These are phyloP conservation scores for Yamadazyma friedrichii DNA, from an alignment of 1,139 yeast species.

Conservation along the genomic window DNA sequence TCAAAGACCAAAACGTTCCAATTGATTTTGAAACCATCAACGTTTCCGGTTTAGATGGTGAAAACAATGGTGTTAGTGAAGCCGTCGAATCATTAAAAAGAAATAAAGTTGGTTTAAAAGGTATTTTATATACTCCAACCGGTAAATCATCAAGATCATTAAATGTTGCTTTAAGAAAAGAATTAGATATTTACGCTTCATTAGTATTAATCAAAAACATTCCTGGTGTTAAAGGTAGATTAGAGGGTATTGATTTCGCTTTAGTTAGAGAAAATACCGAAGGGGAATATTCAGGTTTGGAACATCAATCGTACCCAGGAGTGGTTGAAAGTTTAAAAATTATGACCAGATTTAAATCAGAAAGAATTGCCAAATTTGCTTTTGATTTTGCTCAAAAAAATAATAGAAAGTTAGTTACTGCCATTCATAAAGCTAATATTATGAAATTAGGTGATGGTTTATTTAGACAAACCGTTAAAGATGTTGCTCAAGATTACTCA, in stretches of 20 bases:
- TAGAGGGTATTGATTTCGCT: constrained; percentile 86
- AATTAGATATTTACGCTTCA: constrained; percentile 92
- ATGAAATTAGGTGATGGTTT: constrained; percentile 99
- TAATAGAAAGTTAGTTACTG: constrained; percentile 90
- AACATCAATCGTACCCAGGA: constrained; percentile 97
- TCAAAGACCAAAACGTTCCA: constrained; percentile 83
- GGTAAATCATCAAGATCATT: constrained; percentile 61
- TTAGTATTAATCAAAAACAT: constrained; percentile 89
- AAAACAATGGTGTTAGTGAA: constrained; percentile 60
- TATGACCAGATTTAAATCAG: constrained; percentile 92
- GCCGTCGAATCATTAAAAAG: constrained; percentile 92
- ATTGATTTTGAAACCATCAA: constrained; percentile 93
- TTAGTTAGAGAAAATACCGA: constrained; percentile 95
- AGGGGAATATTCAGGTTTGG: constrained; percentile 98
- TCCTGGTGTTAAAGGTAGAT: constrained; percentile 90
- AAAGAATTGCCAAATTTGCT: constrained; percentile 96
- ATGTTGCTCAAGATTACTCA: constrained; percentile 88
- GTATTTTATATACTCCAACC: constrained; percentile 89
- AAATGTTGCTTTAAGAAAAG: constrained; percentile 95
- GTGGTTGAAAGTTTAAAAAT: constrained; percentile 96
- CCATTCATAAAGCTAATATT: constrained; percentile 98
- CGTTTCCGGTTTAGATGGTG: constrained; percentile 75
- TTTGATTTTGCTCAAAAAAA: constrained; percentile 93
- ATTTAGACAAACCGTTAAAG: constrained; percentile 91
- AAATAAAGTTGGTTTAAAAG: constrained; percentile 96